Evolutionary conservation across 768 basidiomycete genomes (phyloP).

Genomic region (Lactarius psammicola): DNA sequence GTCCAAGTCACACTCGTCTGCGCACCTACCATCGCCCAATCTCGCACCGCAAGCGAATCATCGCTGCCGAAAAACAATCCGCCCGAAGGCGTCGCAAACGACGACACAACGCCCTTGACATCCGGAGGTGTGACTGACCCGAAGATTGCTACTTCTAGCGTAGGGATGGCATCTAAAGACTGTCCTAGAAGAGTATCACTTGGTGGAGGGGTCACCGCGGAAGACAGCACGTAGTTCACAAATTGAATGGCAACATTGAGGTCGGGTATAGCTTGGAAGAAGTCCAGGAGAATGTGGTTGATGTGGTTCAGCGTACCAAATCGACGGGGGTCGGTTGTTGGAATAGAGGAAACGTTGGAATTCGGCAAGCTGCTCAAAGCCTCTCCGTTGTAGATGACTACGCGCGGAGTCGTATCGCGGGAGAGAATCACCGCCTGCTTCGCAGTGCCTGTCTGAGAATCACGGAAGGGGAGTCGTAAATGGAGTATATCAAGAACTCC

Average conservation of each 20-base stretch:
- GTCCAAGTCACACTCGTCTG: slow-evolving; percentile 49
- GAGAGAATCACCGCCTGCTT: slow-evolving; percentile 52
- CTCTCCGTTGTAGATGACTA: slow-evolving; percentile 51
- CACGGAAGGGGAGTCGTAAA: slow-evolving; percentile 57
- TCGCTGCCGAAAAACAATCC: slow-evolving; percentile 60
- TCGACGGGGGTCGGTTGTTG: slow-evolving; percentile 46
- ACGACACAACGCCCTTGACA: slow-evolving; percentile 46
- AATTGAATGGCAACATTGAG: slow-evolving; percentile 46
- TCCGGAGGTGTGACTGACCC: slow-evolving; percentile 52
- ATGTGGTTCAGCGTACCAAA: slow-evolving; percentile 56
- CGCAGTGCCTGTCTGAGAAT: slow-evolving; percentile 43
- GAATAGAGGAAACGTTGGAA: slow-evolving; percentile 36
- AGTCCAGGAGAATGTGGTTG: slow-evolving; percentile 58
- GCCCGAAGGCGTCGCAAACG: slow-evolving; percentile 50
- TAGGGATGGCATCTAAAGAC: slow-evolving; percentile 48
- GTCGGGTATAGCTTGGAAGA: slow-evolving; percentile 51
- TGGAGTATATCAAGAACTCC: slow-evolving; percentile 57
- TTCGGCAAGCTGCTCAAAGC: slow-evolving; percentile 49
- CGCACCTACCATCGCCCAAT: slow-evolving; percentile 51
- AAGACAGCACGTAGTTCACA: slow-evolving; percentile 48
- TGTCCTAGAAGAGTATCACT: slow-evolving; percentile 41
- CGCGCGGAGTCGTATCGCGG: slow-evolving; percentile 46
- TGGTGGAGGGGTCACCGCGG: slow-evolving; percentile 42
- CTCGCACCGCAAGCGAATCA: slow-evolving; percentile 46
- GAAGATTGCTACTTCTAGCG: slow-evolving; percentile 63